Evolutionary conservation across 257 asterid species (phyloP).

Genomic region (Gynochthodes officinalis): DNA sequence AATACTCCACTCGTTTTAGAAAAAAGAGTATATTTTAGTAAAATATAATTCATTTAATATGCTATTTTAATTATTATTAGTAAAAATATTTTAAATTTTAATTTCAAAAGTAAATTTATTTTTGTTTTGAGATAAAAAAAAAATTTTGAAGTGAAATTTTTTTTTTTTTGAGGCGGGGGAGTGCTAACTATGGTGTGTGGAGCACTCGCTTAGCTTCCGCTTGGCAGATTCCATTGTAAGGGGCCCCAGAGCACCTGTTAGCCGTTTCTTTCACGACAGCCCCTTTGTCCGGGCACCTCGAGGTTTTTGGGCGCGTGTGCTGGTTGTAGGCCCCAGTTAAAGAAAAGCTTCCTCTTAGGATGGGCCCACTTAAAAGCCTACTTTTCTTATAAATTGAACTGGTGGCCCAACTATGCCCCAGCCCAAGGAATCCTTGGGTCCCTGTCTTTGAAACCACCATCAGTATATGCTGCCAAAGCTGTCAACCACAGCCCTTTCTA

Average conservation of each 20-base stretch:
- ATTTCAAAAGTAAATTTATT: no score
- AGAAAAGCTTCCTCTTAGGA: not conserved
- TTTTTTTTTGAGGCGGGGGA: no score
- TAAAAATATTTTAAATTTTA: no score
- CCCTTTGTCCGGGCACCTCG: constrained; percentile 9
- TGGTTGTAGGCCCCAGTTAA: constrained; percentile 6
- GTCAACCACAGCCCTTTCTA: constrained; percentile 6
- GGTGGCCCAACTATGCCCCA: constrained; percentile 12
- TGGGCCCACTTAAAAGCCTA: constrained; percentile 19
- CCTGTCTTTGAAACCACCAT: constrained; percentile 11
- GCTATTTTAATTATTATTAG: no score
- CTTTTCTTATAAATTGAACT: constrained; percentile 9
- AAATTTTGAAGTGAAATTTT: no score
- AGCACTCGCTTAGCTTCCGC: not conserved
- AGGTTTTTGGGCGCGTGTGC: constrained; percentile 14
- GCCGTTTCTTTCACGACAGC: constrained; percentile 17
- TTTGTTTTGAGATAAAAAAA: no score
- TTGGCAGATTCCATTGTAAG: not conserved
- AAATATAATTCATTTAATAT: no score
- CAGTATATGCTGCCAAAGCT: constrained; percentile 23
- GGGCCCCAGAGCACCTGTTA: constrained; percentile 5
- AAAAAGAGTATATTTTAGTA: no score
- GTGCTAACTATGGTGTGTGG: not conserved
- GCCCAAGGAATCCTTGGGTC: constrained; percentile 23
- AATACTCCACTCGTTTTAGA: no score